Evolutionary conservation across 352 stramenopile species (phyloP), one percentile per base, ranked within the genome.

Genomic region (Phytophthora palmivora): DNA sequence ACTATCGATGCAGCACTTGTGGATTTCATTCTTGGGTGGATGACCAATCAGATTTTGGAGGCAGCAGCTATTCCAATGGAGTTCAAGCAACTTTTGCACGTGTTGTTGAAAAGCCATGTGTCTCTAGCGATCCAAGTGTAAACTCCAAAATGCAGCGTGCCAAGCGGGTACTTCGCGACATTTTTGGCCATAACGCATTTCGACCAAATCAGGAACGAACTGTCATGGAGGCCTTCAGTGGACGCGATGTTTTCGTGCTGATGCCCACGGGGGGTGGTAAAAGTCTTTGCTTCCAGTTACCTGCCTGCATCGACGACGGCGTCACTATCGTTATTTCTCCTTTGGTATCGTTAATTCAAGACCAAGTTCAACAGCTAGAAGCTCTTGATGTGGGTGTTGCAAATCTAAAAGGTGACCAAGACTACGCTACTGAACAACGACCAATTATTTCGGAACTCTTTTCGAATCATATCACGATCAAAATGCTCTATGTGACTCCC

Each of bases 261-360:
- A 99, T 99, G 97, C 97, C 97, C 9, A 99, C 98, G 12, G 98
- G 98, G 34, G 97, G 97, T 42, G 98, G 98, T 15, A 99, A 99
- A 72, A 98, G 86, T 48, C 73, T 99, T 2, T 99, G 97, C 67
- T 99, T 99, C 69, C 98, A 99, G 58, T 76, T 98, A 11, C 93
- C 93, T 37, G 92, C 87, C 18, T 96, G 87, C 48, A 66, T 94
- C 51, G 75, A 94, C 76, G 80, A 96, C 14, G 97, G 97, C 15
- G 69, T 99, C 6, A 95, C 96, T 0, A 91, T 99, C 10, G 96
- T 99, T 10, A 97, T 99, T 51, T 99, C 96, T 30, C 98, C 98
- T 8, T 89, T 99, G 2, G 82, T 99, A 2, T 99, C 96, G 16
- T 80, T 99, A 9, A 99, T 99, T 58, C 96, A 99, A 83, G 98